Conservation (phyloP, 2,329 filamentous ascomycete species). For the Berkeleyomyces basicola region DNA sequence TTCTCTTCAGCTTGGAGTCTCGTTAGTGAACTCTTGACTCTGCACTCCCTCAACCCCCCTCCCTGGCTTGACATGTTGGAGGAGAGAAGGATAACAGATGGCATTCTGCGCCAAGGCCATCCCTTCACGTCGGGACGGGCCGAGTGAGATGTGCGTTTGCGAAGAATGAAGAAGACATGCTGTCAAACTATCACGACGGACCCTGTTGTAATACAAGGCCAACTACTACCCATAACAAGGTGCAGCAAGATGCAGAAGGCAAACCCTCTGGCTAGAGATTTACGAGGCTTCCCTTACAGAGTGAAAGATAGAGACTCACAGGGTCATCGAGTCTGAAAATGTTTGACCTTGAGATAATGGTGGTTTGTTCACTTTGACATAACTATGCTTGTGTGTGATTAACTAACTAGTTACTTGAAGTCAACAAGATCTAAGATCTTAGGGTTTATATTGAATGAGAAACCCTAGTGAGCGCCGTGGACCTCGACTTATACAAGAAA, state of each 20-base stretch:
- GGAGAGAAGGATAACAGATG: background rate
- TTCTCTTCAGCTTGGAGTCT: constrained; percentile 1
- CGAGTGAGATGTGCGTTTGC: background rate
- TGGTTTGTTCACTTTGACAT: background rate
- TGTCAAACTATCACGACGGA: background rate
- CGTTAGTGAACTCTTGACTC: background rate
- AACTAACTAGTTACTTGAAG: too few species aligned
- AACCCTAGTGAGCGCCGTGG: background rate
- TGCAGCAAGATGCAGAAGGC: too few species aligned
- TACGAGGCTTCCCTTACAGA: too few species aligned
- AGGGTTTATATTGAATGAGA: background rate
- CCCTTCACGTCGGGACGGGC: background rate
- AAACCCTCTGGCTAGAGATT: too few species aligned
- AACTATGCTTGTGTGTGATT: too few species aligned
- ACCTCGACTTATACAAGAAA: background rate
- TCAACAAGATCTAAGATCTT: too few species aligned
- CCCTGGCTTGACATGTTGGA: background rate
- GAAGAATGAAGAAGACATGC: too few species aligned
- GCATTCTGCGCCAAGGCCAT: background rate
- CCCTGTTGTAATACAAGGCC: background rate
- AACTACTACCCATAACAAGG: too few species aligned
- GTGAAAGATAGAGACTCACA: too few species aligned
- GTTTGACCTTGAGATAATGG: too few species aligned
- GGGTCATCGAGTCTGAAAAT: too few species aligned
- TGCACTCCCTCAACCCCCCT: background rate